Base-by-base conservation (phyloP, 495 filamentous ascomycete species). In the Platismatia glauca region DNA sequence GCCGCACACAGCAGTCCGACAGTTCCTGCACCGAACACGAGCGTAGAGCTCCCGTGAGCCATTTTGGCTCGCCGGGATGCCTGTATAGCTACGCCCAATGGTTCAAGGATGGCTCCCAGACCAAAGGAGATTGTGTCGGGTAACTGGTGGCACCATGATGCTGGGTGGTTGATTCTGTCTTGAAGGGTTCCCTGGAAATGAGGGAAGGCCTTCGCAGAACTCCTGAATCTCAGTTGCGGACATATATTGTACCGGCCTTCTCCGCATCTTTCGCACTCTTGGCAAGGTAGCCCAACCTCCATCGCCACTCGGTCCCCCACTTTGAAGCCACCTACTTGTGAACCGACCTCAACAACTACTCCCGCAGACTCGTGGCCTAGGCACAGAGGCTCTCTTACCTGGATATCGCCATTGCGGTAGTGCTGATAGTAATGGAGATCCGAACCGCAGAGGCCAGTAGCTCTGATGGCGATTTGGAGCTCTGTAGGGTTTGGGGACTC, bases 351-450 rank as follows among this genome's bases (percentile, higher is more conserved):
- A 37, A 84, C 82, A 34, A 91, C 85, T 16, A 80, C 78, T 27
- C 89, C 89, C 29, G 86, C 83, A 59, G 88, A 88, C 73, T 92
- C 89, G 68, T 94, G 89, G 60, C 89, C 89, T 2, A 92, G 83
- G 33, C 83, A 87, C 63, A 91, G 76, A 20, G 89, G 89, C 52
- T 79, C 77, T 57, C 81, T 87, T 33, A 88, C 84, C 61, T 87
- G 82, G 71, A 94, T 87, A 72, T 89, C 87, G 59, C 89, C 89
- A 69, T 92, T 92, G 72, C 87, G 86, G 68, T 87, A 89, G 74
- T 91, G 88, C 67, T 81, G 86, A 78, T 90, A 94, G 78, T 94
- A 94, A 69, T 88, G 87, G 8, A 92, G 82, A 75, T 94, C 89
- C 4, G 88, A 91, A 66, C 89, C 89, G 72, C 89, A 92, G 71